Percentiles rank a stretch among this genome's conserved stretches.
These are phyloP conservation scores for Tricholoma flavovirens DNA, from an alignment of 768 basidiomycete genomes.

Conservation along the genomic window DNA sequence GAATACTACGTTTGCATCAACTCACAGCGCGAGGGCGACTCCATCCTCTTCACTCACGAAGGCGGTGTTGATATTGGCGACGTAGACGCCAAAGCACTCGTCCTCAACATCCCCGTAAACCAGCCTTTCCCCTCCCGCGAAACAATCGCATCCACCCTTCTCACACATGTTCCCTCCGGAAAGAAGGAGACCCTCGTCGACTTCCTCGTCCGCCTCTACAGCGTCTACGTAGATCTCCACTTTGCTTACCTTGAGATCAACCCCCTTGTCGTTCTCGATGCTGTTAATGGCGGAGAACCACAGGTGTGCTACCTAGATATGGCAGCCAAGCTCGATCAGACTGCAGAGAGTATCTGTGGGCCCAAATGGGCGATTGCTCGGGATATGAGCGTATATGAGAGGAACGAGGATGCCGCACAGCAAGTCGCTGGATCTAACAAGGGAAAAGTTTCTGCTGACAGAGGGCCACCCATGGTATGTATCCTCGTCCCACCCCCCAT, in stretches of 20 bases:
- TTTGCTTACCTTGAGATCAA: conserved; percentile 99
- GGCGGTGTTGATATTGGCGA: conserved; percentile 99
- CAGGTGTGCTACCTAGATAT: conserved; percentile 96
- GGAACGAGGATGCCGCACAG: conserved; percentile 32
- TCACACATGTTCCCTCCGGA: conserved; percentile 73
- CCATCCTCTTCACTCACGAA: conserved; percentile 97
- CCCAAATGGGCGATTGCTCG: conserved; percentile 99
- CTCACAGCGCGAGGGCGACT: conserved; percentile 89
- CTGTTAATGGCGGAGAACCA: conserved; percentile 56
- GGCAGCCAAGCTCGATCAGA: conserved; percentile 99
- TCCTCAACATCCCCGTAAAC: conserved; percentile 74
- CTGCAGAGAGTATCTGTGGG: conserved; percentile 95
- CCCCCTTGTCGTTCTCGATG: conserved; percentile 92
- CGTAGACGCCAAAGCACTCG: conserved; percentile 95
- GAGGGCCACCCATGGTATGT: conserved; percentile 91
- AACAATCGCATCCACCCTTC: conserved; percentile 66
- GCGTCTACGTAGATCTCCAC: conserved; percentile 97
- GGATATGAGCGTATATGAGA: conserved; percentile 73
- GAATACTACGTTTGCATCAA: conserved; percentile 99
- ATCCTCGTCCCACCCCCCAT: not conserved
- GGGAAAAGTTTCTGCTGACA: conserved; percentile 71
- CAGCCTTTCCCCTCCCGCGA: conserved; percentile 79
- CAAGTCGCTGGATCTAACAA: conserved; percentile 35
- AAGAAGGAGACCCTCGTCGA: conserved; percentile 92
- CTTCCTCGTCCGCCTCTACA: conserved; percentile 92